These are phyloP conservation scores for Cercophora sp. DNA, from an alignment of 495 filamentous ascomycete genomes.

Conservation along the genomic window DNA sequence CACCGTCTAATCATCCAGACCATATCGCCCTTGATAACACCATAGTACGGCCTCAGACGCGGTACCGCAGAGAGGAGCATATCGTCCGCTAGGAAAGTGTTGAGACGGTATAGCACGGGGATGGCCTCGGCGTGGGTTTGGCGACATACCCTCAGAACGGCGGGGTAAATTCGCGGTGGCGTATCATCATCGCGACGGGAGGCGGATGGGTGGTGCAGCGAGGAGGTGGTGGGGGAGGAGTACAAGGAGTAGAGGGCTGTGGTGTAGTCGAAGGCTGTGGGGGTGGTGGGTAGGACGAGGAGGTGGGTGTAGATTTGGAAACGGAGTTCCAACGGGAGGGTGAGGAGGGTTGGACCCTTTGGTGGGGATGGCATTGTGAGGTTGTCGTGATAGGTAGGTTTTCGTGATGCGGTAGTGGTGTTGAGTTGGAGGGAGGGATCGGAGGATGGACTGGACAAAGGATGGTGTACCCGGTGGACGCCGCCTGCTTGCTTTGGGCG, in stretches of 20 bases:
- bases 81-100: constrained; percentile 50
- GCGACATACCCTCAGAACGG: constrained; percentile 39
- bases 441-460: too few relatives aligned
- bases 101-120: constrained; percentile 45
- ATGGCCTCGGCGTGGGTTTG: constrained; percentile 40
- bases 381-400: not conserved
- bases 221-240: not conserved
- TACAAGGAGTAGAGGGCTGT: not conserved
- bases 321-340: constrained; percentile 48
- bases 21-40: not conserved
- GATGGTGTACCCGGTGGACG: too few relatives aligned
- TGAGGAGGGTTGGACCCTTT: constrained; percentile 24
- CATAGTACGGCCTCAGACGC: not conserved
- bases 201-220: constrained; percentile 9
- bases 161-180: constrained; percentile 25
- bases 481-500: too few relatives aligned
- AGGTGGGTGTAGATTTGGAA: constrained; percentile 47
- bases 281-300: constrained; percentile 28
- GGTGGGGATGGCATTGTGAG: too few relatives aligned
- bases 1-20: not conserved
- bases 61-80: not conserved
- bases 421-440: too few relatives aligned
- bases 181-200: not conserved
- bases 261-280: not conserved
- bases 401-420: not conserved